Conservation (phyloP, 2,329 filamentous ascomycete species). For the Sporothrix pallida region DNA sequence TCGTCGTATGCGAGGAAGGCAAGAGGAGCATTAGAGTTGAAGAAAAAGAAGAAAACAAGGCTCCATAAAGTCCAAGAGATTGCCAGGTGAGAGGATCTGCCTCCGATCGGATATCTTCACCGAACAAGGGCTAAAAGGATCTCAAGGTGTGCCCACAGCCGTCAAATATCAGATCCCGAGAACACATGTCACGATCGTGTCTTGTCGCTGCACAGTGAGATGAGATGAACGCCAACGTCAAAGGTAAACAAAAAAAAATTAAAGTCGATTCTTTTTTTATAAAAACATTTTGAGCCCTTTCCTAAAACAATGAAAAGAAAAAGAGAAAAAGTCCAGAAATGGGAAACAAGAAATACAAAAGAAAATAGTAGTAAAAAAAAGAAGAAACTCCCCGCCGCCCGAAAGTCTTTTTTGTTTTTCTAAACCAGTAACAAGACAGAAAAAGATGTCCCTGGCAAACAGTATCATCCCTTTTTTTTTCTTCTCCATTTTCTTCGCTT, state of each 20-base stretch:
- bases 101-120: not conserved
- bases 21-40: too few species aligned
- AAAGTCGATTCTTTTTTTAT: constrained; percentile 22
- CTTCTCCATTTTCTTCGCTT: constrained; percentile 3
- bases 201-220: not conserved
- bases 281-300: not conserved
- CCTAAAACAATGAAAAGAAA: constrained; percentile 7
- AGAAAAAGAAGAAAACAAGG: not conserved
- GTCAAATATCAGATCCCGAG: too few species aligned
- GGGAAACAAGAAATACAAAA: constrained; percentile 11
- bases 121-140: not conserved
- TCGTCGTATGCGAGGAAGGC: not conserved
- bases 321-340: constrained; percentile 2
- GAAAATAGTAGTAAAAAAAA: constrained; percentile 13
- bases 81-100: not conserved
- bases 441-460: constrained; percentile 5
- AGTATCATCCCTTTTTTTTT: not conserved
- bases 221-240: too few species aligned
- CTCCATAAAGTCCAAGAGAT: not conserved
- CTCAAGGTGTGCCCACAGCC: too few species aligned
- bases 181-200: not conserved
- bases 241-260: constrained; percentile 2
- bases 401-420: not conserved
- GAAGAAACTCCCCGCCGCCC: constrained; percentile 2
- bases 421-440: not conserved